Conservation (phyloP, 371 early-diverging fungal species). For the Rhizopus stolonifer region DNA sequence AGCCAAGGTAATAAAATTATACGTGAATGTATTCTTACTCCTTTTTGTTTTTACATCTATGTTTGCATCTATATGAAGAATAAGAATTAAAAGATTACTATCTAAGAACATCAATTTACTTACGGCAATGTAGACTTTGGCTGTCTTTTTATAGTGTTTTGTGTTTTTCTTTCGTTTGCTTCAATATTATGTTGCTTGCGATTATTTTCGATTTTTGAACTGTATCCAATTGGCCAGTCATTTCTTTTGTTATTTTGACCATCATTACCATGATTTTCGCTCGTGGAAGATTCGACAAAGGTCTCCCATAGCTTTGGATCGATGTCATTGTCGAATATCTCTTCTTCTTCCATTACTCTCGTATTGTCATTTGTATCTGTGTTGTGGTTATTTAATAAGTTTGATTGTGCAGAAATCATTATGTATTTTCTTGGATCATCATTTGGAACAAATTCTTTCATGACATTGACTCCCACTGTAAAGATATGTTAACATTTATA, state of each 20-base stretch:
- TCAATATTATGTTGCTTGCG: not conserved
- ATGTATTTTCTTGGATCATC: conserved; percentile 19
- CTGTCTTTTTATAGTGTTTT: not conserved
- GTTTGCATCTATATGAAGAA: conserved; percentile 34
- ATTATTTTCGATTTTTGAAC: not conserved
- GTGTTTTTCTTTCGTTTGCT: not conserved
- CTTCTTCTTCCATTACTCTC: not conserved
- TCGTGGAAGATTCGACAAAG: not conserved
- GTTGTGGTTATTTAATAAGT: not conserved
- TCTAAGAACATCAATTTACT: too few species aligned
- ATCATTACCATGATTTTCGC: not conserved
- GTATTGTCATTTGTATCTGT: not conserved
- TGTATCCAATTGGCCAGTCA: not conserved
- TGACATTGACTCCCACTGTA: conserved; percentile 35
- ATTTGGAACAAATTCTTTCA: conserved; percentile 10
- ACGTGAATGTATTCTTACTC: conserved; percentile 32
- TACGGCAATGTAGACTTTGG: not conserved
- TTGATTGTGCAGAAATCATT: conserved; percentile 1
- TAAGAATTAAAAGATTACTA: too few species aligned
- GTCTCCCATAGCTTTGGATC: not conserved
- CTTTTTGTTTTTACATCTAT: conserved; percentile 36
- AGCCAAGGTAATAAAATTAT: not conserved
- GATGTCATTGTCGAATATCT: not conserved
- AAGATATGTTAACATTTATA: too few species aligned
- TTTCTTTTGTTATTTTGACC: not conserved